These are phyloP conservation scores for Eutrema heterophyllum DNA, from an alignment of 345 rosid genomes.

Conservation along the genomic window DNA sequence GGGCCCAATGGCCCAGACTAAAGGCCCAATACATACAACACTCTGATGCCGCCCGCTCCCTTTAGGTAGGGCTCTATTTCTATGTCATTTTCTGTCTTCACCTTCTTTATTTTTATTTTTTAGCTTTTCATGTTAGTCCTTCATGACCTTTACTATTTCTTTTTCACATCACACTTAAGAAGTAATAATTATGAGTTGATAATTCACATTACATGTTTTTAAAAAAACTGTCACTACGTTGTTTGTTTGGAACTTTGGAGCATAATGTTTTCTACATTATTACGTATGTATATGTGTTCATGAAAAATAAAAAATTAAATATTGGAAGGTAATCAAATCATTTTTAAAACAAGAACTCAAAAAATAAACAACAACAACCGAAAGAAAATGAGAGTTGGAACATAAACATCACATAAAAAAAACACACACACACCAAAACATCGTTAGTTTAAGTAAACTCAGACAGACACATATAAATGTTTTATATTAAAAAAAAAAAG, in stretches of 20 bases:
- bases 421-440: background rate
- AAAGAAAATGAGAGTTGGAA: background rate
- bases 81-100: background rate
- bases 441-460: conserved; percentile 8
- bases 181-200: background rate
- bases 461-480: background rate
- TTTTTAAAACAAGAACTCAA: background rate
- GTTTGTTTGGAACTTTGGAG: too few species aligned
- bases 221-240: too few species aligned
- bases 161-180: background rate
- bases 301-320: too few species aligned
- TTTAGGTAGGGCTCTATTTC: too few species aligned
- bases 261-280: too few species aligned
- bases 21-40: background rate
- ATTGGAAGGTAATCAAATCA: background rate
- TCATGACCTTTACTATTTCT: background rate
- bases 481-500: background rate
- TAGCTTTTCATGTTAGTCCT: background rate
- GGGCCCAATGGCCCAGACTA: background rate
- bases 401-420: conserved; percentile 2
- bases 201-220: background rate
- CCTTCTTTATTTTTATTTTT: background rate
- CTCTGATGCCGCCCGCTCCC: too few species aligned
- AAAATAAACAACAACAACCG: background rate
- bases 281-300: too few species aligned